phyloP scores from a whole-genome alignment of 2,329 filamentous ascomycete species.

The Fusarium buharicum region DNA sequence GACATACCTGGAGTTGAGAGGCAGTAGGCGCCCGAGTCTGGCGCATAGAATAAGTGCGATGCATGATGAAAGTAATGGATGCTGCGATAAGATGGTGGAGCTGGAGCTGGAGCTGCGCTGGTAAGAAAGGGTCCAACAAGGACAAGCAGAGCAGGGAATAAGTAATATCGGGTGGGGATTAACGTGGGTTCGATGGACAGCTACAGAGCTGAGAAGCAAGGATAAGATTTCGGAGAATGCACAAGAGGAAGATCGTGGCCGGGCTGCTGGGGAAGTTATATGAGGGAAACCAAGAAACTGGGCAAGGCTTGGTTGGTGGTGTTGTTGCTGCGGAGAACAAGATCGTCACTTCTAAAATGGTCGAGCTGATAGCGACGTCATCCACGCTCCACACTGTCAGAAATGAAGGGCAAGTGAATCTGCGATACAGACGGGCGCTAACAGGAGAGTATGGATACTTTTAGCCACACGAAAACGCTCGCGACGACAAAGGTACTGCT shows the following conservation, averaged over 20 bases:
- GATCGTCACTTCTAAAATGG: slow-evolving; percentile 44
- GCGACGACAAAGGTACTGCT: slow-evolving; percentile 8
- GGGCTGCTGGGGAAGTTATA: slow-evolving; percentile 45
- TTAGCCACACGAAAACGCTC: neutral
- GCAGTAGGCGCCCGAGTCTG: slow-evolving; percentile 95
- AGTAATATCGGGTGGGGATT: slow-evolving; percentile 35
- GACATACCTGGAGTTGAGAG: slow-evolving; percentile 72
- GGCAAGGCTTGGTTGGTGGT: slow-evolving; percentile 36
- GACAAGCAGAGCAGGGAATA: slow-evolving; percentile 38
- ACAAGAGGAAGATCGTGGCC: slow-evolving; percentile 28
- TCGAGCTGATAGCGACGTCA: slow-evolving; percentile 44
- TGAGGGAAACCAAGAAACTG: slow-evolving; percentile 39
- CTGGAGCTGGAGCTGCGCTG: too few species aligned
- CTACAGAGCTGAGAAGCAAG: slow-evolving; percentile 39
- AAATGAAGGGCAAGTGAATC: slow-evolving; percentile 18
- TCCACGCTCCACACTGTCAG: slow-evolving; percentile 40
- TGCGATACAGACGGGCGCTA: slow-evolving; percentile 33
- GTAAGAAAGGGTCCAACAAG: slow-evolving; percentile 27
- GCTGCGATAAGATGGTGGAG: slow-evolving; percentile 40
- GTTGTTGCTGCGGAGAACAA: slow-evolving; percentile 47
- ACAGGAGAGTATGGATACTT: slow-evolving; percentile 20
- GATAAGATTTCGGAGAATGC: slow-evolving; percentile 33
- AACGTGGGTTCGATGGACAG: slow-evolving; percentile 27
- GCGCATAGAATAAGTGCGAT: slow-evolving; percentile 99
- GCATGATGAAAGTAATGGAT: slow-evolving; percentile 69